A percentile compares a stretch with the other conserved stretches of the same genome.
Evolutionary conservation across 495 filamentous ascomycete genomes (phyloP).

Genomic region (Penicillium daleae): DNA sequence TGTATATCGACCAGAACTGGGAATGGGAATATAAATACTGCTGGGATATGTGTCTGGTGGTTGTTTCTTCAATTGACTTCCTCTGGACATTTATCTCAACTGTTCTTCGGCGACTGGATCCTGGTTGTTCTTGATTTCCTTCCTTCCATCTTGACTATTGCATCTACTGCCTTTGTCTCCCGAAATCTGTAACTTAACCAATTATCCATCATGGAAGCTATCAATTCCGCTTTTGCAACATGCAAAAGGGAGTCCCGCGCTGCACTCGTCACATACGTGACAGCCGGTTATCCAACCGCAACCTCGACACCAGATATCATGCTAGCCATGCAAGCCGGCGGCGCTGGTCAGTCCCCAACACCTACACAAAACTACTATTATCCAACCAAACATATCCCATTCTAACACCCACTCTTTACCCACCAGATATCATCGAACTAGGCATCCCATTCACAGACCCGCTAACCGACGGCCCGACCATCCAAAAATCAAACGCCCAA

Average conservation of each 20-base stretch:
- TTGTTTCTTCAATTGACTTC: not conserved
- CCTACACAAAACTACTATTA: too few relatives aligned
- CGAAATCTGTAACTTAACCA: not conserved
- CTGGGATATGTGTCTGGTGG: not conserved
- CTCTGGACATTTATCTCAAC: too few relatives aligned
- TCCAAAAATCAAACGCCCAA: conserved; percentile 83
- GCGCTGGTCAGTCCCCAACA: conserved; percentile 62
- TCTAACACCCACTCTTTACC: not conserved
- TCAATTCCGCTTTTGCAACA: conserved; percentile 74
- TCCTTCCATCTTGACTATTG: not conserved
- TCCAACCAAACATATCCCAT: not conserved
- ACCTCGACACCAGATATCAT: conserved; percentile 74
- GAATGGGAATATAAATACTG: not conserved
- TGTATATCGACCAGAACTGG: not conserved
- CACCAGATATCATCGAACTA: conserved; percentile 47
- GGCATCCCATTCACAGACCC: conserved; percentile 96
- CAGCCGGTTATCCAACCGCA: conserved; percentile 78
- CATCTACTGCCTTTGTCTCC: not conserved
- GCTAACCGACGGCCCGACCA: conserved; percentile 89
- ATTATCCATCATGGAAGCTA: conserved; percentile 58
- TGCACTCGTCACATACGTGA: conserved; percentile 87
- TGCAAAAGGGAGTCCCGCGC: conserved; percentile 62
- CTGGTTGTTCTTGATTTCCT: too few relatives aligned
- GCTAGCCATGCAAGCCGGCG: conserved; percentile 83
- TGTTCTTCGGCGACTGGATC: too few relatives aligned